Base-by-base conservation (phyloP, 1,139 yeast species). In the Yamadazyma oceani region DNA sequence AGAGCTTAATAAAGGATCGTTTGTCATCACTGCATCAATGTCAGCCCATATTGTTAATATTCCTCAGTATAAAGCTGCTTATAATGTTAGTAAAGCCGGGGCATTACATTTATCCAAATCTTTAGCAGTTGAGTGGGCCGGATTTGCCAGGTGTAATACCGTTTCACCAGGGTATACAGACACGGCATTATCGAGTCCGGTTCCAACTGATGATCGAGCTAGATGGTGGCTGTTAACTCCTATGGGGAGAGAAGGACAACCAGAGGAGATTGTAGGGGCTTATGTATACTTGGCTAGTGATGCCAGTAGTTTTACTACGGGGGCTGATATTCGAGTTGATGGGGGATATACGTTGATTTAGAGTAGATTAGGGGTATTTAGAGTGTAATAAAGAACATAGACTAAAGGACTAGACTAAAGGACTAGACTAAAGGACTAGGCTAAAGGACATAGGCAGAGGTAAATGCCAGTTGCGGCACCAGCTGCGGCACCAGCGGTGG, bases 11-110 rank as follows among this genome's bases (percentile, higher is more conserved):
- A 56, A 55, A 35, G 83, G 81, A 12, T 74, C 82, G n/a, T 72
- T 80, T 51, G 75, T 80, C 52, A 66, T 78, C 48, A 79, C 85
- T 11, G 80, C 82, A 5, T 78, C 84, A 7, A 77, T 79, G 66
- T 80, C 80, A 5, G 84, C 79, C 1, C 69, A 73, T 49, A 66
- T 78, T 33, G 75, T 72, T 36, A 78, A 78, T 53, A 67, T 71
- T 32, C 82, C 80, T 12, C 73, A 73, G 52, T 65, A 71, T 46
- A 79, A 78, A 61, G 66, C 79, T 10, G 76, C 81, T 11, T 78
- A 78, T 54, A 77, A 75, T 49, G 70, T 78, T 10, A 69, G 79
- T 43, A 77, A 77, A 54, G 80, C 82, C 9, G 82, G 81, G 1
- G 75, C 73, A 8, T 52, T 66, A 40, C 80, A 76, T 45, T 60